Evolutionary conservation across 2,329 filamentous ascomycete genomes (phyloP), one percentile per base, ranked within the genome.

Genomic region (Alternaria metachromatica): DNA sequence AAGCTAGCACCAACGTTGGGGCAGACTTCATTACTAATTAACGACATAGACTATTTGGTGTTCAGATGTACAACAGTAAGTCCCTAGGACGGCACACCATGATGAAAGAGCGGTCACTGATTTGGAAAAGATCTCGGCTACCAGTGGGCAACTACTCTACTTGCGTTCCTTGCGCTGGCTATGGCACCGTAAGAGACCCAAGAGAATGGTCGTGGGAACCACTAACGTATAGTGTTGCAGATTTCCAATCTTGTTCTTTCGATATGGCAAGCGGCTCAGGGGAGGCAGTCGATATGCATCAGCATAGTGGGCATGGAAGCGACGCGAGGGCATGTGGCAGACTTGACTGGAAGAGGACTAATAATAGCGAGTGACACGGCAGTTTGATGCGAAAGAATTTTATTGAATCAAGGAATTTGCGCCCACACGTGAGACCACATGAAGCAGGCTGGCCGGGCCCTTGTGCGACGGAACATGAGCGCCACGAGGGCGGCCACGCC

Each of bases 51-150:
- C 48, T 66, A 50, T 83, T 83, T 69, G 83, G 84, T 58, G 80
- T 84, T n/a, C 84, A 85, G 71, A 83, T 85, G 82, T 85, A 82
- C 77, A 76, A 84, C 71, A 79, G 83, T 84, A 75, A 79, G 83
- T 82, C 30, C 79, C 63, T 64, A 58, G 67, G 69, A 71, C 30
- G 56, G 63, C 37, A 66, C 57, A 65, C 63, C 55, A 55, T 60
- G 60, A 62, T 65, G 76, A 81, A 82, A 78, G 79, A 74, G 80
- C 82, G 81, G 82, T 83, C 78, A 83, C 80, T 82, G 73, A 80
- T 75, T 53, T 65, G 72, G 73, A 70, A 70, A 69, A 73, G 76
- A 76, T 78, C 65, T 85, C 60, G 83, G 84, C 50, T 84, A 84
- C 71, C 83, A 85, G 67, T 85, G 84, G 84, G 84, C 84, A 57